Evolutionary conservation across 2,329 filamentous ascomycete species (phyloP), one percentile per base, ranked within the genome.

Genomic region (Stemphylium beticola): DNA sequence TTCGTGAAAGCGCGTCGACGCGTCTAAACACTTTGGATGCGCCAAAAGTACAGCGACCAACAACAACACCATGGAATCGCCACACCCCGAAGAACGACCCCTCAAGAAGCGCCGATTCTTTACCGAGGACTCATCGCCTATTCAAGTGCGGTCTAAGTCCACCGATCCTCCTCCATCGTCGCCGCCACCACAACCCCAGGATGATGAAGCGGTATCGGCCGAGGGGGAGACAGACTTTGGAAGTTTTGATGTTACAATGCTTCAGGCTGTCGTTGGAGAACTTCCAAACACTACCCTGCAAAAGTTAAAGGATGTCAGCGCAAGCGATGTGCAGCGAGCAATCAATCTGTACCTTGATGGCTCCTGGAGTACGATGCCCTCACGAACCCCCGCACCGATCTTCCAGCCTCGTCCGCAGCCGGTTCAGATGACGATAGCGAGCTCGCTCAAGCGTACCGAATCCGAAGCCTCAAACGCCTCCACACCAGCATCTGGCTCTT

Each of bases 261-360:
- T 88, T 50, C 77, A 78, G 29, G 81, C 79, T n/a, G 80, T 88
- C 15, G 77, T 87, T n/a, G 85, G 85, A 24, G 78, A 82, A 49
- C 73, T 86, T 3, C 68, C 81, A 6, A 40, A 61, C 4, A 67
- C 78, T 14, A 78, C 78, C 0, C 65, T 87, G 22, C 60, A 76
- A 20, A 80, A 74, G 44, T 75, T 88, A 40, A 80, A 80, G 57
- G 68, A 77, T 31, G 77, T 76, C 41, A 81, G 83, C 45, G 80
- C 78, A 34, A 78, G 79, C 56, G 78, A 86, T 67, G 76, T 87
- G 20, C 82, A 87, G 67, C 78, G 79, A 63, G 85, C 86, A 39
- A 83, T 88, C 62, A 87, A 88, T 67, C 78, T 87, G 55, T 88
- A 85, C 65, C 79, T 87, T 33, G 85, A 88, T 65, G 85, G 85